A percentile compares a stretch with the other conserved stretches of the same genome.
phyloP scores from a whole-genome alignment of 2,329 filamentous ascomycete genomes.

The Fusarium secorum region DNA sequence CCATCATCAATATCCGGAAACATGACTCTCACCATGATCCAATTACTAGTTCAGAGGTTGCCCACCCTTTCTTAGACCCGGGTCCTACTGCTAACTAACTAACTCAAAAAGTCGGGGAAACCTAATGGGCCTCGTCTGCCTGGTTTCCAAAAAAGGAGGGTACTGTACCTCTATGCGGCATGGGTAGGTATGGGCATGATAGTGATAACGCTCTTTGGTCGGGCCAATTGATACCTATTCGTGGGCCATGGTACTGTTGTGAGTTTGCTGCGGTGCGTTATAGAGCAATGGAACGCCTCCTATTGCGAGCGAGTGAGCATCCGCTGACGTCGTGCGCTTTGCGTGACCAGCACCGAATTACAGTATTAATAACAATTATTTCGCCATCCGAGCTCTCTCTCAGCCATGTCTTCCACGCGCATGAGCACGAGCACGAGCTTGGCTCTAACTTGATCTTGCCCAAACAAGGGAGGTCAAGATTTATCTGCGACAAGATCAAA shows the following conservation, averaged over 20 bases:
- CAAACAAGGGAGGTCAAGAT: neutral
- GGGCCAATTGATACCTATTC: neutral
- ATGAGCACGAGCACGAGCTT: neutral
- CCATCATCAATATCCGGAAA: slow-evolving; percentile 10
- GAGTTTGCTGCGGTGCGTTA: neutral
- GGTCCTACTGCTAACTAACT: neutral
- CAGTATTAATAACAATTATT: slow-evolving; percentile 23
- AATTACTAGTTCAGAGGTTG: neutral
- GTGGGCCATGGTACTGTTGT: neutral
- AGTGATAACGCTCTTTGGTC: neutral
- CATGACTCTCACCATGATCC: slow-evolving; percentile 3
- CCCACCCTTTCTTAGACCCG: slow-evolving; percentile 1
- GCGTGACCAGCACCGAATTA: neutral
- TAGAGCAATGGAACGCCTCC: neutral
- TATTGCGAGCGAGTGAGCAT: slow-evolving; percentile 28
- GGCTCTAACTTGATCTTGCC: neutral
- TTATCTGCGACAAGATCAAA: neutral
- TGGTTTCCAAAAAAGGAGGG: slow-evolving; percentile 22
- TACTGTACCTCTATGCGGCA: neutral
- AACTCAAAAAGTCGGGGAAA: slow-evolving; percentile 10
- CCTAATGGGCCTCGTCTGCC: neutral
- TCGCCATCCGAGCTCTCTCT: slow-evolving; percentile 23
- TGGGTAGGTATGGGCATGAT: slow-evolving; percentile 8
- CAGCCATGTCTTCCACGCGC: neutral
- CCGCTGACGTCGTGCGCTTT: slow-evolving; percentile 35